A percentile compares a stretch with the other conserved stretches of the same genome.
phyloP scores from a whole-genome alignment of 2,329 filamentous ascomycete species.

The Amauroascus verrucosus region DNA sequence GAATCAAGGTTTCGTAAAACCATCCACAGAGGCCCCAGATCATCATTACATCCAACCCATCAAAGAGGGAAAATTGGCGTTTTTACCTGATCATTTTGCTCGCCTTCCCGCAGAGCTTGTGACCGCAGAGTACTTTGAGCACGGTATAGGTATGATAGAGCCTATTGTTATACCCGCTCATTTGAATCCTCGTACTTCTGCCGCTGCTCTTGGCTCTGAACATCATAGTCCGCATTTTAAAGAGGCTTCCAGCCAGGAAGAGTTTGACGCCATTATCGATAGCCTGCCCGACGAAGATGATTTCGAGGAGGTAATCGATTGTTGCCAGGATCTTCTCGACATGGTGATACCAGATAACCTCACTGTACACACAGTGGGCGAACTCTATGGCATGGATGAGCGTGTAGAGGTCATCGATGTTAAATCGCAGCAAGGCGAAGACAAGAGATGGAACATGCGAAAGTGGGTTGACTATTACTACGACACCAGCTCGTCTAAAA shows the following conservation, averaged over 20 bases:
- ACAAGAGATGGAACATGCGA: conserved; percentile 54
- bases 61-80: conserved; percentile 53
- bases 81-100: conserved; percentile 52
- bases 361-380: conserved; percentile 53
- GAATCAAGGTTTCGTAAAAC: conserved; percentile 56
- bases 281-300: conserved; percentile 28
- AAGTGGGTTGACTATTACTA: conserved; percentile 61
- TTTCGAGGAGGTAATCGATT: conserved; percentile 42
- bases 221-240: conserved; percentile 25
- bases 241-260: conserved; percentile 29
- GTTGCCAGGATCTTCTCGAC: conserved; percentile 54
- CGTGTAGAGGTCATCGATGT: conserved; percentile 59
- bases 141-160: conserved; percentile 52
- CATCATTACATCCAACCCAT: conserved; percentile 60
- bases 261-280: conserved; percentile 30
- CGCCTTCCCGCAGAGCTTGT: conserved; percentile 54
- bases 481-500: conserved; percentile 48
- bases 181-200: conserved; percentile 47
- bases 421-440: conserved; percentile 56
- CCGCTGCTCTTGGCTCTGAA: conserved; percentile 18
- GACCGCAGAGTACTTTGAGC: conserved; percentile 54
- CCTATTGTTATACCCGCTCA: conserved; percentile 56
- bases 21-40: conserved; percentile 52
- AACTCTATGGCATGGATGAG: conserved; percentile 54
- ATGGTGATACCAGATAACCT: conserved; percentile 58